phyloP scores from a whole-genome alignment of 306 rosid genomes.

The Fagus crenata region DNA sequence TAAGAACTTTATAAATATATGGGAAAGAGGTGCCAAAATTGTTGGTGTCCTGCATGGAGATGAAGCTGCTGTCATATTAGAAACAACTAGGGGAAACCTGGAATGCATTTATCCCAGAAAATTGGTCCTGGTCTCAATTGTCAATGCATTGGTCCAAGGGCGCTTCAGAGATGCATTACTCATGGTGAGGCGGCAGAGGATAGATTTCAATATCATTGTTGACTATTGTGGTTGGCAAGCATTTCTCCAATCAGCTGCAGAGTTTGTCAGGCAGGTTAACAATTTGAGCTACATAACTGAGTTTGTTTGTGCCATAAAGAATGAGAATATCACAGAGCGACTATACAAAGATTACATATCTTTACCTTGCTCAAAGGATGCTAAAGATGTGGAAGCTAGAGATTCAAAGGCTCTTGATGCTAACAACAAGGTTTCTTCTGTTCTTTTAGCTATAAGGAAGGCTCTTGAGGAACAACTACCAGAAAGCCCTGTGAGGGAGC shows the following conservation, averaged over 20 bases:
- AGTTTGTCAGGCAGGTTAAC: constrained; percentile 81
- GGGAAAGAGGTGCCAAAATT: constrained; percentile 96
- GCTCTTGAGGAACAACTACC: constrained; percentile 74
- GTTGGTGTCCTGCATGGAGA: constrained; percentile 87
- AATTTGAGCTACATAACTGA: constrained; percentile 85
- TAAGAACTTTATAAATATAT: constrained; percentile 60
- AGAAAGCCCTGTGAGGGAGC: constrained; percentile 87
- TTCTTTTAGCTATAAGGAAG: constrained; percentile 73
- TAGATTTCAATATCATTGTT: constrained; percentile 85
- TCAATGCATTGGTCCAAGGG: constrained; percentile 71
- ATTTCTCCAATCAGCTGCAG: constrained; percentile 76
- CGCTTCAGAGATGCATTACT: constrained; percentile 85
- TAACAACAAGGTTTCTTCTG: constrained; percentile 69
- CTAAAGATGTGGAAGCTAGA: constrained; percentile 41
- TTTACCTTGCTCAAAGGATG: constrained; percentile 40
- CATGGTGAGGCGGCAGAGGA: constrained; percentile 94
- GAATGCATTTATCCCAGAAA: constrained; percentile 91
- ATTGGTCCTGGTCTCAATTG: constrained; percentile 75
- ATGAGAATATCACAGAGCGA: constrained; percentile 62
- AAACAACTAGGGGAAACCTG: constrained; percentile 83
- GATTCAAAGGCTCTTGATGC: constrained; percentile 36
- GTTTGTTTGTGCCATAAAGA: constrained; percentile 89
- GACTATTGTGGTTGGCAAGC: constrained; percentile 77
- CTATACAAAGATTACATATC: constrained; percentile 59
- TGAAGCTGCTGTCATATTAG: constrained; percentile 74